Conservation (phyloP, 768 basidiomycete species). For the Fistulinella prunicolor region DNA sequence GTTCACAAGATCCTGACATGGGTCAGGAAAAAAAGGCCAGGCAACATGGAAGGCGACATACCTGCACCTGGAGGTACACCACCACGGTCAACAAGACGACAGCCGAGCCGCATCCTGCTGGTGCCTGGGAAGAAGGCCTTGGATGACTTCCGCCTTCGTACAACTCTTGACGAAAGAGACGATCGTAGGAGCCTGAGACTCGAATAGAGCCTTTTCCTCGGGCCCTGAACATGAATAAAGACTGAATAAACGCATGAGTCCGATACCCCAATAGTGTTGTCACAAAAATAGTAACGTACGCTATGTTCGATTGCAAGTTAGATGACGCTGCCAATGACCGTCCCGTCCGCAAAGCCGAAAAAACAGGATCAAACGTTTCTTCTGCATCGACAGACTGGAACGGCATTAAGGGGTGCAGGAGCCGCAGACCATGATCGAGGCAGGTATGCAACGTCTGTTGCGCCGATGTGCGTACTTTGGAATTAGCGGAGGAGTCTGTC, state of each 20-base stretch:
- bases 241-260: constrained; percentile 36
- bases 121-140: constrained; percentile 58
- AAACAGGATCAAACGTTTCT: constrained; percentile 82
- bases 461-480: constrained; percentile 68
- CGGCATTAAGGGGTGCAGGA: constrained; percentile 98
- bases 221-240: constrained; percentile 69
- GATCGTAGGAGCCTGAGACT: constrained; percentile 73
- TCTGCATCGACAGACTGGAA: constrained; percentile 76
- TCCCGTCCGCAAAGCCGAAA: constrained; percentile 67
- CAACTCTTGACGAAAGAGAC: constrained; percentile 84
- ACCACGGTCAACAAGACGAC: constrained; percentile 73
- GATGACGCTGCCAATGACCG: constrained; percentile 63
- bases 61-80: constrained; percentile 83
- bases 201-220: constrained; percentile 62
- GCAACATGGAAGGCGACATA: constrained; percentile 33
- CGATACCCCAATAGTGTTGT: neutral
- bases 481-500: constrained; percentile 74
- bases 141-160: constrained; percentile 69
- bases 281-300: constrained; percentile 1
- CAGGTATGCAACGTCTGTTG: constrained; percentile 97
- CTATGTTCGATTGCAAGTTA: constrained; percentile 77
- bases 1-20: constrained; percentile 79
- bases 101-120: constrained; percentile 76
- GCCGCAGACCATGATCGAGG: constrained; percentile 82
- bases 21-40: neutral